Evolutionary conservation across 2,329 filamentous ascomycete genomes (phyloP).

Genomic region (Cladobotryum mycophilum): DNA sequence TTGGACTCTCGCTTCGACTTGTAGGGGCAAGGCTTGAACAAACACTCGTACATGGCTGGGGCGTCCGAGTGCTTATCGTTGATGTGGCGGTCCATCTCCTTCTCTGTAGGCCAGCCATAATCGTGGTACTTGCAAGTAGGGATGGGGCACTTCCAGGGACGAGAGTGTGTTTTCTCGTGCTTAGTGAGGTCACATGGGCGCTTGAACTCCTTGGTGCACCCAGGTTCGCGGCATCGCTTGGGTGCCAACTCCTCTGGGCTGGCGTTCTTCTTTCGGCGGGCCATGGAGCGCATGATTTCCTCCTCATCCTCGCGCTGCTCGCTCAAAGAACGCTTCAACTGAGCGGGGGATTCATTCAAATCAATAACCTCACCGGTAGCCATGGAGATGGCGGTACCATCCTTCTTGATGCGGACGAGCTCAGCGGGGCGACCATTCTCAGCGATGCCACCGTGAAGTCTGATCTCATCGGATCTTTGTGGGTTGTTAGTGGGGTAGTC

Average conservation of each 20-base stretch:
- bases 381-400: slow-evolving; percentile 74
- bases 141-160: slow-evolving; percentile 88
- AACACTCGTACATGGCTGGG: slow-evolving; percentile 77
- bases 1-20: slow-evolving; percentile 94
- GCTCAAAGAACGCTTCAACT: slow-evolving; percentile 61
- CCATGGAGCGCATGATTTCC: slow-evolving; percentile 85
- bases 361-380: slow-evolving; percentile 62
- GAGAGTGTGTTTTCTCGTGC: slow-evolving; percentile 95
- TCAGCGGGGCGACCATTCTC: slow-evolving; percentile 78
- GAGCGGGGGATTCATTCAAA: slow-evolving; percentile 42
- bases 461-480: slow-evolving; percentile 58
- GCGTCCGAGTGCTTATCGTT: slow-evolving; percentile 89
- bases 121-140: slow-evolving; percentile 82
- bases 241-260: slow-evolving; percentile 75
- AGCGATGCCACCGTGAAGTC: slow-evolving; percentile 72
- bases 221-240: slow-evolving; percentile 66
- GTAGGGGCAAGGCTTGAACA: slow-evolving; percentile 79
- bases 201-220: slow-evolving; percentile 89
- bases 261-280: slow-evolving; percentile 88
- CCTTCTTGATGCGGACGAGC: slow-evolving; percentile 73
- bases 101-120: slow-evolving; percentile 93
- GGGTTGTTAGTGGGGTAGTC: slow-evolving; percentile 23
- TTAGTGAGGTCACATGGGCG: slow-evolving; percentile 96
- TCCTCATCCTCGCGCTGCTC: slow-evolving; percentile 72
- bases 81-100: slow-evolving; percentile 91